Evolutionary conservation across 1,139 yeast species (phyloP), one percentile per base, ranked within the genome.

Genomic region (Lodderomyces parapsilosis): DNA sequence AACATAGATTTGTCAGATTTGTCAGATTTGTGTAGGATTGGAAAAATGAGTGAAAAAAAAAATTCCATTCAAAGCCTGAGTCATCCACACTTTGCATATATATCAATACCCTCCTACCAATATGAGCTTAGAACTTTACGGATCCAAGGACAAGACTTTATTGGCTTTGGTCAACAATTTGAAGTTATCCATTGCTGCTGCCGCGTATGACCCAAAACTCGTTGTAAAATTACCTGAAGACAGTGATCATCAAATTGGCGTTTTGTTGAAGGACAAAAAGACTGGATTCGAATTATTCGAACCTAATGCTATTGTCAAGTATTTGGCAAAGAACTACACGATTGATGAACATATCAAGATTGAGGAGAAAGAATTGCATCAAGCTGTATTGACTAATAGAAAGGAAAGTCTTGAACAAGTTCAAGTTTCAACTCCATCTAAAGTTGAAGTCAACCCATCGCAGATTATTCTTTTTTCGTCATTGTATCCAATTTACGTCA

Each of bases 291-390:
- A 74, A 52, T 73, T 90, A 52, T 68, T 78, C 48, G 96, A 89
- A 62, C 78, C 94, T 27, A 88, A 90, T 60, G 87, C 97, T 19
- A 85, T 90, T 47, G 90, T 88, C 46, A 81, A 84, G 61, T 88
- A 79, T 57, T 68, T 85, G 47, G 68, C 80, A 39, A 65, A 71
- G 18, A 80, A 76, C 51, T 81, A 75, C 48, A 51, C 58, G 6
- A 57, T 48, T 48, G 50, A 63, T 42, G 45, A 51, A 2, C 54
- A 60, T 20, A 48, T 63, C 27, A 40, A 44, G 8, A 51, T 52
- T 28, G 78, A 59, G 61, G 78, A 62, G 58, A 59, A 55, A 43
- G 57, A 31, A 51, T 55, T 59, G 53, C 74, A 65, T 48, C 41
- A 55, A 14, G 70, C 67, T 36, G 49, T 63, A 35, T 66, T 66